phyloP scores from a whole-genome alignment of 306 rosid genomes.

The Adenanthera pavonina region DNA sequence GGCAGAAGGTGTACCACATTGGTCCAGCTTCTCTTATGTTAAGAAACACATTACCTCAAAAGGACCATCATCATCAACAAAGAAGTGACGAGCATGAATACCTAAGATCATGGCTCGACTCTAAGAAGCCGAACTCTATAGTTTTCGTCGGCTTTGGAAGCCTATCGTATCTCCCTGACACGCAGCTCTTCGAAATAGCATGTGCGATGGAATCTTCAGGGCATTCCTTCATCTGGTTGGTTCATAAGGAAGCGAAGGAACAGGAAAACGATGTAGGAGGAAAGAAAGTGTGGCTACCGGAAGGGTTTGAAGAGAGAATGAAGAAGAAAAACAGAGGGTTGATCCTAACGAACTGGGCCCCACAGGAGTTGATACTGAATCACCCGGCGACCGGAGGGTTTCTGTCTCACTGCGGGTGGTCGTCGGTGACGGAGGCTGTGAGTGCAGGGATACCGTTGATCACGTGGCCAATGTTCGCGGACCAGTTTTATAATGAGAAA shows the following conservation, averaged over 20 bases:
- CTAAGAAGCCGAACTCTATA: neutral
- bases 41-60: neutral
- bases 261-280: neutral
- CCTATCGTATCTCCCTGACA: neutral
- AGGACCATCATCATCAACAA: neutral
- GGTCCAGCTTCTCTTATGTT: constrained; percentile 33
- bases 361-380: constrained; percentile 35
- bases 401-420: constrained; percentile 29
- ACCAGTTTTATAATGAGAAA: constrained; percentile 35
- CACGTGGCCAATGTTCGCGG: constrained; percentile 20
- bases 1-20: constrained; percentile 41
- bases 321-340: neutral
- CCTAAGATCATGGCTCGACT: constrained; percentile 14
- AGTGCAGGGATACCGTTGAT: constrained; percentile 32
- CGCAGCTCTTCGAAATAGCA: constrained; percentile 7
- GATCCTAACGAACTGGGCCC: constrained; percentile 33
- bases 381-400: constrained; percentile 33
- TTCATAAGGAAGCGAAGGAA: neutral
- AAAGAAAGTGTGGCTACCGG: neutral
- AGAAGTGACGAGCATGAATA: neutral
- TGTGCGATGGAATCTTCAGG: neutral
- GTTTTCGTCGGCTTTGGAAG: constrained; percentile 9
- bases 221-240: constrained; percentile 10
- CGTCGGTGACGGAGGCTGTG: constrained; percentile 12
- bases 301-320: constrained; percentile 27